A percentile compares a stretch with the other conserved stretches of the same genome.
phyloP scores from a whole-genome alignment of 2,329 filamentous ascomycete genomes.

The Talaromyces marneffei region DNA sequence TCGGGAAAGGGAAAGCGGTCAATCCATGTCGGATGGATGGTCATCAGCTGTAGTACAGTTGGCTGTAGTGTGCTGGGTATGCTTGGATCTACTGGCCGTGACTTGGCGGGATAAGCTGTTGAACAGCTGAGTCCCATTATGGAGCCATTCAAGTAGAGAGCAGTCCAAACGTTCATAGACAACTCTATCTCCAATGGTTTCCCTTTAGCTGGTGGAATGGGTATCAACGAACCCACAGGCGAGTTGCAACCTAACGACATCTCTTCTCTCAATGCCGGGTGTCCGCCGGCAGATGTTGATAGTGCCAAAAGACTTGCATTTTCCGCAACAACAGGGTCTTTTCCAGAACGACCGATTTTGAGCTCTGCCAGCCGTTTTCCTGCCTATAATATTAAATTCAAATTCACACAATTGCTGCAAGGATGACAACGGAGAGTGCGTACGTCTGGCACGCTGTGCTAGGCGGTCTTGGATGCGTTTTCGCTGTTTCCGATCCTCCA shows the following conservation, averaged over 20 bases:
- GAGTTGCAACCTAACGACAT: not conserved
- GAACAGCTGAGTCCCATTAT: constrained; percentile 28
- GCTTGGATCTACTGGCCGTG: constrained; percentile 17
- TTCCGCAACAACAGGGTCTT: not conserved
- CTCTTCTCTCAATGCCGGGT: not conserved
- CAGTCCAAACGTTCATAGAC: constrained; percentile 23
- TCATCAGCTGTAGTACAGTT: constrained; percentile 29
- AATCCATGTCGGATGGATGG: constrained; percentile 31
- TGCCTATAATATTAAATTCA: not conserved
- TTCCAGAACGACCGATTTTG: not conserved
- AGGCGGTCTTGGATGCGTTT: constrained; percentile 39
- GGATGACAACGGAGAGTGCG: not conserved
- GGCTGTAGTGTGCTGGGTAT: constrained; percentile 26
- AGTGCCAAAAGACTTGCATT: not conserved
- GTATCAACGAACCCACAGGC: not conserved
- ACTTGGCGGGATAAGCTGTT: constrained; percentile 21
- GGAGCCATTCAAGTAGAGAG: constrained; percentile 28
- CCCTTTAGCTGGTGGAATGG: not conserved
- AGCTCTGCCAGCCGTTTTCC: constrained; percentile 9
- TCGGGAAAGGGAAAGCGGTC: constrained; percentile 36
- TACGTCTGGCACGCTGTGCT: constrained; percentile 35
- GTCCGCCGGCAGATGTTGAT: not conserved
- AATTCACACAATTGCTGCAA: not conserved
- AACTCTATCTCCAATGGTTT: not conserved
- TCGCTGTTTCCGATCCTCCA: constrained; percentile 32